Evolutionary conservation across 345 rosid genomes (phyloP), one percentile per base, ranked within the genome.

Genomic region (Rubroshorea leprosula): DNA sequence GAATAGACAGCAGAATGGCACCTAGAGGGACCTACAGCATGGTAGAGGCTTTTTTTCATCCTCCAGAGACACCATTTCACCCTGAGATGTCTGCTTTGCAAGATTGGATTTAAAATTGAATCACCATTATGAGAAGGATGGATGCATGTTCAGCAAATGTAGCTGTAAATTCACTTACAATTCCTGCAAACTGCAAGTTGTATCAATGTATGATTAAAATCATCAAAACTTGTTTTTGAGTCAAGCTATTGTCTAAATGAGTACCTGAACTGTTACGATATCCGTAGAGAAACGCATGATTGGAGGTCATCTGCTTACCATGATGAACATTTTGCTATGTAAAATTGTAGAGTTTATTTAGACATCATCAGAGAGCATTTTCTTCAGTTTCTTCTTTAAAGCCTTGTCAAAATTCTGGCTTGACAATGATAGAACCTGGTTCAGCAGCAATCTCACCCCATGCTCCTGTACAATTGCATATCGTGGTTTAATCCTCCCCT

Each of bases 401-500:
- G 73, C 77, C 64, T 72, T 78, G 47, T 85, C 83, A 15, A 91
- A 87, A 63, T 85, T 66, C 1, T 10, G 4, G 45, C 68, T 70
- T 1, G 91, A 80, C 68, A 91, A 56, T 0, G 96, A 79, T 66
- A 91, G 64, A 26, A 91, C 57, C 75, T 83, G 95, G 69, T 84
- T 91, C 72, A 91, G 80, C 67, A 85, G 62, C 69, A 87, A 55
- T 46, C 60, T 80, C 23, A 84, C 86, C 24, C 90, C 87, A 38
- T 67, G 51, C 62, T 77, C 82, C 83, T 78, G 75, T 51, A 91
- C 84, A 25, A 60, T 67, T 61, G 84, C 91, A 54, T 77, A 78
- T 57, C 98, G 74, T 14, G 98, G 95, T 72, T 85, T 91, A 63
- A 91, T 85, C 80, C 96, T 82, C 54, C 72, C 85, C 45, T 78